A percentile compares a stretch with the other conserved stretches of the same genome.
phyloP scores from a whole-genome alignment of 495 filamentous ascomycete genomes.

The Xylaria flabelliformis region DNA sequence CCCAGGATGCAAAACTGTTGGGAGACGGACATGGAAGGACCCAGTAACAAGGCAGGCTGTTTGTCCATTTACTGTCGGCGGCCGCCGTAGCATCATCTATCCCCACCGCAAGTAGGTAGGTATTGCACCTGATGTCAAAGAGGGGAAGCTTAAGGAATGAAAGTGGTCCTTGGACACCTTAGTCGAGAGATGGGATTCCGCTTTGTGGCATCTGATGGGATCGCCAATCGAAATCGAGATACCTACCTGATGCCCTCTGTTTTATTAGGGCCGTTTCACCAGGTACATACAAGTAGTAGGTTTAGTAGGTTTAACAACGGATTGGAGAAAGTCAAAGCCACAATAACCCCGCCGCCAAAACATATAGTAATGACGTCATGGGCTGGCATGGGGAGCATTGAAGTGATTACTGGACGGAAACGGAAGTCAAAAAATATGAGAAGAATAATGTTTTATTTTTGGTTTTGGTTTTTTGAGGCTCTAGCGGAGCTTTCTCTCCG shows the following conservation, averaged over 20 bases:
- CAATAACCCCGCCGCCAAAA: not conserved
- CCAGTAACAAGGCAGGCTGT: not conserved
- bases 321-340: not conserved
- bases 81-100: not conserved
- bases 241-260: not conserved
- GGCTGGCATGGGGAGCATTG: not conserved
- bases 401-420: not conserved
- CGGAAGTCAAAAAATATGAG: not conserved
- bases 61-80: not conserved
- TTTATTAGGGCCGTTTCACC: too few species aligned
- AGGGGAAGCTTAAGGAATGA: not conserved
- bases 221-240: not conserved
- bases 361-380: conserved; percentile 1
- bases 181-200: not conserved
- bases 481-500: conserved; percentile 22
- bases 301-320: too few species aligned
- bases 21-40: not conserved
- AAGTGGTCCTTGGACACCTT: not conserved
- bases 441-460: too few species aligned
- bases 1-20: not conserved
- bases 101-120: not conserved
- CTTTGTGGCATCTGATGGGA: not conserved
- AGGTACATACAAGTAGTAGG: too few species aligned
- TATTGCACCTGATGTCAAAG: not conserved
- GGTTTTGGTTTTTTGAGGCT: too few species aligned